Evolutionary conservation across 371 early-diverging fungal species (phyloP).

Genomic region (Actinomucor elegans): DNA sequence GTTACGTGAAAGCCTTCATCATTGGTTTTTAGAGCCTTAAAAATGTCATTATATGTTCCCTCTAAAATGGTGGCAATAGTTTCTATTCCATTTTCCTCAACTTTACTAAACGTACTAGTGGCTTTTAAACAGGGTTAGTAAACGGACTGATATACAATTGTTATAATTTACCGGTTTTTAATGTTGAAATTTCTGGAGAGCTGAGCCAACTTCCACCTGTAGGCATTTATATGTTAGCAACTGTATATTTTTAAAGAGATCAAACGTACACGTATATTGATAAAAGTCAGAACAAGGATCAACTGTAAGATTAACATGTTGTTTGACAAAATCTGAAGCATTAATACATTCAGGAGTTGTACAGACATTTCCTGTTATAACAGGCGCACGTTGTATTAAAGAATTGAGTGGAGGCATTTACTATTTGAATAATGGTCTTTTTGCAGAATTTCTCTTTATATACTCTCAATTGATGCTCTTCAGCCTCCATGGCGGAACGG

Average conservation of each 20-base stretch:
- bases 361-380: conserved; percentile 24
- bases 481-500: too few relatives aligned
- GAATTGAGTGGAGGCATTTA: not conserved
- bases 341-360: conserved; percentile 43
- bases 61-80: conserved; percentile 5
- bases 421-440: too few relatives aligned
- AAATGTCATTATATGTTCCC: conserved; percentile 19
- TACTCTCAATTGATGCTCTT: too few relatives aligned
- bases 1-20: conserved; percentile 6
- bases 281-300: conserved; percentile 48
- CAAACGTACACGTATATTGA: conserved; percentile 44
- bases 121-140: too few relatives aligned
- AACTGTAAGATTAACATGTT: conserved; percentile 26
- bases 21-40: conserved; percentile 1
- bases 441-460: too few relatives aligned
- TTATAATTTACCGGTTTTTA: not conserved
- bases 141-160: not conserved
- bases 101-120: too few relatives aligned
- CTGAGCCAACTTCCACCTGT: conserved; percentile 43
- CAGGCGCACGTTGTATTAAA: not conserved
- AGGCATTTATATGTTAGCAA: too few relatives aligned
- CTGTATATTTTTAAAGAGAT: too few relatives aligned
- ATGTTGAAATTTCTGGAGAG: not conserved
- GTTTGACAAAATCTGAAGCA: conserved; percentile 36
- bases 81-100: too few relatives aligned